Evolutionary conservation across 1,139 yeast species (phyloP).

Genomic region (Magnusiomyces suaveolens): DNA sequence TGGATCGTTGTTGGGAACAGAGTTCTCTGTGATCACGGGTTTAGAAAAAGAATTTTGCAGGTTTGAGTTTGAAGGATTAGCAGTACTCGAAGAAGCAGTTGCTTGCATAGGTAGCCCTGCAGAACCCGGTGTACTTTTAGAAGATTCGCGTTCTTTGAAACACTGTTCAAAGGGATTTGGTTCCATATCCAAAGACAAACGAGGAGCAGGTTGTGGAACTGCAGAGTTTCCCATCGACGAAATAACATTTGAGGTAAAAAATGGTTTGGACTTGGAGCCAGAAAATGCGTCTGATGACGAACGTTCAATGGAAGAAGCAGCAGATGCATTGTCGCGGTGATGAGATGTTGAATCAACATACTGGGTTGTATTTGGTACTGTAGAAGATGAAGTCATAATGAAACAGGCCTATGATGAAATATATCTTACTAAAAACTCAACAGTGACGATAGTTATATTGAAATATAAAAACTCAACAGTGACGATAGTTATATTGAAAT

Average conservation of each 20-base stretch:
- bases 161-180: conserved; percentile 95
- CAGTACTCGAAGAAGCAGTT: background rate
- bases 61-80: conserved; percentile 3
- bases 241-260: background rate
- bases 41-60: background rate
- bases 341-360: no score
- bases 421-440: no score
- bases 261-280: background rate
- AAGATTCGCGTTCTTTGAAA: conserved; percentile 53
- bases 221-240: background rate
- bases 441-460: no score
- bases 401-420: background rate
- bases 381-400: background rate
- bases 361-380: background rate
- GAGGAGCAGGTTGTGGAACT: conserved; percentile 3
- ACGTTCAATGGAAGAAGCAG: no score
- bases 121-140: no score
- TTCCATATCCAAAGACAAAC: conserved; percentile 53
- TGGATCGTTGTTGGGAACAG: no score
- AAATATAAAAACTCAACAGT: no score
- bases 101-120: no score
- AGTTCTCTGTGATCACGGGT: background rate
- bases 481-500: no score
- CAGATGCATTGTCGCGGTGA: background rate
- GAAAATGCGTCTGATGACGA: no score